A percentile compares a stretch with the other conserved stretches of the same genome.
Conservation (phyloP, 768 basidiomycete genomes). For the Tulasnella sp. region DNA sequence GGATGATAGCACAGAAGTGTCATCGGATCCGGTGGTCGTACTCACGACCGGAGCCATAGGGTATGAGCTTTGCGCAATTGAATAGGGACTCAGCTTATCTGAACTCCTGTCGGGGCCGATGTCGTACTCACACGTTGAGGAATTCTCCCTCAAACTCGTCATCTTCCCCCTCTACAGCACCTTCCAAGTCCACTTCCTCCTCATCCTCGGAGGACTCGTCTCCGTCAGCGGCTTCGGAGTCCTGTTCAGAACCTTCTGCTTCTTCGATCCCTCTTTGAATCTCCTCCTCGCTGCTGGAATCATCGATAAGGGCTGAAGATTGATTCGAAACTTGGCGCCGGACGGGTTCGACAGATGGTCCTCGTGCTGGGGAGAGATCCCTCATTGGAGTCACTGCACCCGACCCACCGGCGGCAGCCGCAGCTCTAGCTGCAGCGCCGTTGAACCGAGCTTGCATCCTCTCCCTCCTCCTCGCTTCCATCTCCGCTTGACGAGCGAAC, state of each 20-base stretch:
- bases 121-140: neutral
- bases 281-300: neutral
- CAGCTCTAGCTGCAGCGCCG: slow-evolving; percentile 33
- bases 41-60: slow-evolving; percentile 37
- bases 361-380: neutral
- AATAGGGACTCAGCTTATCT: neutral
- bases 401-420: neutral
- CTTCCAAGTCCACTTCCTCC: slow-evolving; percentile 15
- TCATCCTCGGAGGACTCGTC: neutral
- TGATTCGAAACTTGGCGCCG: neutral
- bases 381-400: neutral
- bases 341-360: neutral
- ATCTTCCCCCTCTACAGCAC: slow-evolving; percentile 25
- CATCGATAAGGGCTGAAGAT: neutral
- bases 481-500: slow-evolving; percentile 80
- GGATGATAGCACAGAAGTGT: slow-evolving; percentile 43
- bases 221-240: slow-evolving; percentile 13
- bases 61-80: slow-evolving; percentile 9
- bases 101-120: neutral
- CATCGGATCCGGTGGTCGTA: slow-evolving; percentile 63
- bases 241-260: neutral
- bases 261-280: neutral
- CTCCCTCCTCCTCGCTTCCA: slow-evolving; percentile 66
- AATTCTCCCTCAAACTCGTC: slow-evolving; percentile 24
- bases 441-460: slow-evolving; percentile 58